Evolutionary conservation across 108 stramenopile genomes (phyloP), one percentile per base, ranked within the genome.

Genomic region (Conticribra weissflogii): DNA sequence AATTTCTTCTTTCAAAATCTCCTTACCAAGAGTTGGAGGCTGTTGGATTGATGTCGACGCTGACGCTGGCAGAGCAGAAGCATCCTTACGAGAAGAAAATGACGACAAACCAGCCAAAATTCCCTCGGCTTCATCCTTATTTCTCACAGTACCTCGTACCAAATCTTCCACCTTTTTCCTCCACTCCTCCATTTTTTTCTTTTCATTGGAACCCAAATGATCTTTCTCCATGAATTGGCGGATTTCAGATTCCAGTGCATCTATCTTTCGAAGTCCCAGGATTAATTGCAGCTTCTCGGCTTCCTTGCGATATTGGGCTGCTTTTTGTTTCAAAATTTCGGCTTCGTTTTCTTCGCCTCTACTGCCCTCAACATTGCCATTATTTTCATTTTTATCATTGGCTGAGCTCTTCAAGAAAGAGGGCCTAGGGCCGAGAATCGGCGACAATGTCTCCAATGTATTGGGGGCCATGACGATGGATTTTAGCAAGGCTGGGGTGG

Each of bases 311-410:
- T 69, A 77, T 29, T 59, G 45, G 0, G 45, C 22, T 48, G 76
- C 76, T 64, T 84, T 84, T 23, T 84, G 66, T 68, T 59, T 55
- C 15, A 84, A 66, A 28, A 68, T 78, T 23, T 63, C 31, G 12
- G 79, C 59, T 24, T 77, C 81, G 3, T 76, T 74, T n/a, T 76
- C 61, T n/a, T n/a, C n/a, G n/a, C n/a, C n/a, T n/a, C n/a, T n/a
- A n/a, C n/a, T n/a, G n/a, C n/a, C n/a, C n/a, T n/a, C n/a, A n/a
- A n/a, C n/a, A n/a, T n/a, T n/a, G n/a, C n/a, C n/a, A 19, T 41
- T 41, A 9, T 41, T 41, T 5, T 41, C 36, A 41, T 41, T 41
- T 5, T 41, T 41, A 12, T 41, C 36, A 12, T 41, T 12, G 5
- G 36, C 12, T 5, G 36, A 41, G 12, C 36, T 41, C 12, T 41